Evolutionary conservation across 2,329 filamentous ascomycete species (phyloP).

Genomic region (Neonectria faginata): DNA sequence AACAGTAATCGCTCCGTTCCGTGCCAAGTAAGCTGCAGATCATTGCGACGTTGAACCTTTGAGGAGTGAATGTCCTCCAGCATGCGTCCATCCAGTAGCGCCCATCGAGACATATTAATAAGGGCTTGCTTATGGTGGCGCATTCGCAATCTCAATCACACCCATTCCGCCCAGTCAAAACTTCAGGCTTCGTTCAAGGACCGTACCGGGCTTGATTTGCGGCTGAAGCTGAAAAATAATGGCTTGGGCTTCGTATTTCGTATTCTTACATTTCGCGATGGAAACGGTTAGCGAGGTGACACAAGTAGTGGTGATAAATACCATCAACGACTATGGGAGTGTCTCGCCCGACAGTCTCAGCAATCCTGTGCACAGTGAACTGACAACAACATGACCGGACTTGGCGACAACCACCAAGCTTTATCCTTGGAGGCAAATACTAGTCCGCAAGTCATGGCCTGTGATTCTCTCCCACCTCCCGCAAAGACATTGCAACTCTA

Average conservation of each 20-base stretch:
- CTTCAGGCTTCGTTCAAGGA: not conserved
- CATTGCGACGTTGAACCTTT: no score
- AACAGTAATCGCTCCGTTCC: not conserved
- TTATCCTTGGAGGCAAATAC: not conserved
- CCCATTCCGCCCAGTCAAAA: not conserved
- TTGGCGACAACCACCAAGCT: not conserved
- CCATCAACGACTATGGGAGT: not conserved
- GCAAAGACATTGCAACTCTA: constrained; percentile 27
- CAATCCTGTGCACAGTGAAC: no score
- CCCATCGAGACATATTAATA: no score
- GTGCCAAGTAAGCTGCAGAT: no score
- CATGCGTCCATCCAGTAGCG: no score
- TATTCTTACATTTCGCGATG: not conserved
- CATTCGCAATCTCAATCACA: not conserved
- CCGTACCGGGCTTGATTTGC: not conserved
- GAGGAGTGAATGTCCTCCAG: no score
- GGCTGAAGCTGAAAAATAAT: not conserved
- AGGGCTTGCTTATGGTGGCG: not conserved
- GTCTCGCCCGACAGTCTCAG: no score
- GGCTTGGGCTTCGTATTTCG: not conserved
- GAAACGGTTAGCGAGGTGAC: not conserved
- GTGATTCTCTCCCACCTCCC: not conserved
- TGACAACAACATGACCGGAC: not conserved
- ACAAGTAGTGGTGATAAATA: not conserved
- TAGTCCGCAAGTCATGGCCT: not conserved